Evolutionary conservation across 345 rosid species (phyloP).

Genomic region (Excoecaria cochinchinensis): DNA sequence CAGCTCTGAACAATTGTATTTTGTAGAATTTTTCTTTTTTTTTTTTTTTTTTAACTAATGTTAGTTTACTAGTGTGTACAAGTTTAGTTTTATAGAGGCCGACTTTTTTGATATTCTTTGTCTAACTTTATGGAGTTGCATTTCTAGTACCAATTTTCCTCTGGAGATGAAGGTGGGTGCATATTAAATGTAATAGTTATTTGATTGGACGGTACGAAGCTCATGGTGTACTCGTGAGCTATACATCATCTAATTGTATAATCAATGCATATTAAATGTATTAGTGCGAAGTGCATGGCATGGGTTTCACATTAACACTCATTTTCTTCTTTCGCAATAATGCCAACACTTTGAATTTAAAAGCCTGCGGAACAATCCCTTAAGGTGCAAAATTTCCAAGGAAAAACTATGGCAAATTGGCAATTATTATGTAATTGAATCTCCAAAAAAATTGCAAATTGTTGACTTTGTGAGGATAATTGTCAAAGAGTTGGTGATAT

Average conservation of each 20-base stretch:
- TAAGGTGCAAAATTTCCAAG: not conserved
- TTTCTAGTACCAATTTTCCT: not conserved
- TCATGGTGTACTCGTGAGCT: too few species aligned
- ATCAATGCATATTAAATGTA: too few species aligned
- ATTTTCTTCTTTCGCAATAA: too few species aligned
- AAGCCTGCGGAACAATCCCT: not conserved
- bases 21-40: not conserved
- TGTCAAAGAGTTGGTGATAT: not conserved
- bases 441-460: too few species aligned
- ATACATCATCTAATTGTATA: too few species aligned
- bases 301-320: too few species aligned
- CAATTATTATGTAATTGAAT: not conserved
- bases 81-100: not conserved
- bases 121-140: not conserved
- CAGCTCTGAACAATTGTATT: too few species aligned
- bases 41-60: not conserved
- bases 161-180: not conserved
- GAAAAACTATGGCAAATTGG: too few species aligned
- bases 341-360: too few species aligned
- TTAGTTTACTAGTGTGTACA: slow-evolving; percentile 1
- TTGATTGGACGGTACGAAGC: too few species aligned
- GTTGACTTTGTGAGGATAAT: not conserved
- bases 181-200: too few species aligned
- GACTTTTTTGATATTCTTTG: not conserved
- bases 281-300: too few species aligned